Evolutionary conservation across 169 alveolate species (phyloP).

Genomic region (Plasmodium fragile): DNA sequence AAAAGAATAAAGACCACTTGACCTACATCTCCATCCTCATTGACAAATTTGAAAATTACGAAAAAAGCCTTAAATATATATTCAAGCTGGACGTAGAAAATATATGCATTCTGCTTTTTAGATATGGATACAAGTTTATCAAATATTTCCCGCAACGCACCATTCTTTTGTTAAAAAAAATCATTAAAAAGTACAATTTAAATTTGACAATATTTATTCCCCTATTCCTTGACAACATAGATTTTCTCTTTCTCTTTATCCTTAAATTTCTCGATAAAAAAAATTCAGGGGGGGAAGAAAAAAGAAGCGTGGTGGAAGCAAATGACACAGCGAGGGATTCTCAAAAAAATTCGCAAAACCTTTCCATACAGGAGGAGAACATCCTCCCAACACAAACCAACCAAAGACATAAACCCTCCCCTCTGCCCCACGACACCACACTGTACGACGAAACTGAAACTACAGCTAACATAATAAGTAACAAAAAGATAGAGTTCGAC

Average conservation of each 20-base stretch:
- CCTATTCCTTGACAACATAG: constrained; percentile 46
- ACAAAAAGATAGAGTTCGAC: constrained; percentile 37
- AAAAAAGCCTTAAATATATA: constrained; percentile 62
- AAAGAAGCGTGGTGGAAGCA: neutral
- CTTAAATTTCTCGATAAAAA: constrained; percentile 63
- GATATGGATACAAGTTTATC: constrained; percentile 66
- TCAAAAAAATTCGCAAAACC: neutral
- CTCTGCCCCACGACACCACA: neutral
- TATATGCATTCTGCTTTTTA: constrained; percentile 46
- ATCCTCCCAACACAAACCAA: neutral
- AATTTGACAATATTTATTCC: constrained; percentile 66
- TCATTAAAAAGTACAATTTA: constrained; percentile 60
- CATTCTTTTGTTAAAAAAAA: constrained; percentile 39
- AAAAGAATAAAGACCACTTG: constrained; percentile 56
- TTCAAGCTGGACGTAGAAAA: constrained; percentile 64
- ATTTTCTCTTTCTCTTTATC: constrained; percentile 58
- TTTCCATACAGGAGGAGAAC: neutral
- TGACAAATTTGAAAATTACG: constrained; percentile 67
- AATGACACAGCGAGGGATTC: neutral
- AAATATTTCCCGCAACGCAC: constrained; percentile 62
- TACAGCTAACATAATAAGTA: neutral
- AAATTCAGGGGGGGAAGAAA: neutral
- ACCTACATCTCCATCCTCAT: constrained; percentile 60
- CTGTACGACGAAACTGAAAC: neutral
- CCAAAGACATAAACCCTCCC: neutral